A percentile compares a stretch with the other conserved stretches of the same genome.
Evolutionary conservation across 495 filamentous ascomycete genomes (phyloP).

Genomic region (Talaromyces ruber): DNA sequence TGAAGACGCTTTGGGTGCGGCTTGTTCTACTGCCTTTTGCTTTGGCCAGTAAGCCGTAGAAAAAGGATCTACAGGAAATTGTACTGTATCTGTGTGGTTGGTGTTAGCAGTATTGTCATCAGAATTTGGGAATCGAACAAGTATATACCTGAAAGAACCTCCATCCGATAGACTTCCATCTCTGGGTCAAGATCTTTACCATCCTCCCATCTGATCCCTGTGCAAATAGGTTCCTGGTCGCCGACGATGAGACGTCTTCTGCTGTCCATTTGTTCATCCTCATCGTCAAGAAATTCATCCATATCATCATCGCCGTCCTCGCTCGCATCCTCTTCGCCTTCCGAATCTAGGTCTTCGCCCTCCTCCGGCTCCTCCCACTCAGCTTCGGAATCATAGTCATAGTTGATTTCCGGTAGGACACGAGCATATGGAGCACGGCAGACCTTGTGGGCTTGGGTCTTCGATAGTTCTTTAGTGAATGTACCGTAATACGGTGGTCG

Average conservation of each 20-base stretch:
- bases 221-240: slow-evolving; percentile 67
- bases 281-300: slow-evolving; percentile 46
- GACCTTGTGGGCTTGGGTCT: slow-evolving; percentile 42
- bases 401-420: slow-evolving; percentile 60
- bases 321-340: slow-evolving; percentile 64
- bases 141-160: slow-evolving; percentile 57
- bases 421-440: slow-evolving; percentile 63
- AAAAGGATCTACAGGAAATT: slow-evolving; percentile 72
- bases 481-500: slow-evolving; percentile 88
- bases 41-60: slow-evolving; percentile 71
- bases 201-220: slow-evolving; percentile 77
- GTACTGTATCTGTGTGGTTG: slow-evolving; percentile 26
- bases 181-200: slow-evolving; percentile 31
- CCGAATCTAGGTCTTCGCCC: slow-evolving; percentile 66
- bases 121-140: background rate
- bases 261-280: slow-evolving; percentile 28
- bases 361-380: slow-evolving; percentile 87
- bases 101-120: background rate
- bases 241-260: slow-evolving; percentile 46
- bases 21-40: slow-evolving; percentile 19
- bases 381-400: slow-evolving; percentile 94
- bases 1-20: slow-evolving; percentile 6
- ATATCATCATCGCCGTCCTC: slow-evolving; percentile 47
- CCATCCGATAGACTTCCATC: slow-evolving; percentile 53
- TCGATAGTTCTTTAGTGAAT: slow-evolving; percentile 49